phyloP scores from a whole-genome alignment of 768 basidiomycete genomes.

The Serendipita vermifera region DNA sequence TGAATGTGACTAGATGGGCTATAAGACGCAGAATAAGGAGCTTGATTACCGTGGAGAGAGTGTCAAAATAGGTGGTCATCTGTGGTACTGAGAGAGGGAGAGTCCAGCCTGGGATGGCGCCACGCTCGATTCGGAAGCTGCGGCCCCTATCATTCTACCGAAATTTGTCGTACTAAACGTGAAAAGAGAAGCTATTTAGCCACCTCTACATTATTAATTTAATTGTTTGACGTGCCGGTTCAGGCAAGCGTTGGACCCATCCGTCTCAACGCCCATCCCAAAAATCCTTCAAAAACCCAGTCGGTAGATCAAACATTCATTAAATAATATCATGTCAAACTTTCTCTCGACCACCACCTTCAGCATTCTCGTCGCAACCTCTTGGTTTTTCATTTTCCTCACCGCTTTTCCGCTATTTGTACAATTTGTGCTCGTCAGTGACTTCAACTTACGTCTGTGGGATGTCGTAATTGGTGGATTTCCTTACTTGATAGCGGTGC shows the following conservation, averaged over 20 bases:
- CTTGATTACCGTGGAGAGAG: constrained; percentile 17
- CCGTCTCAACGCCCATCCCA: background rate
- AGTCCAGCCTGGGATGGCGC: too few relatives aligned
- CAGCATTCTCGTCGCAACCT: background rate
- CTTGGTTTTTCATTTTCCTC: background rate
- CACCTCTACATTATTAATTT: too few relatives aligned
- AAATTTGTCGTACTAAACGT: too few relatives aligned
- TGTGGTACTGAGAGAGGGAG: too few relatives aligned
- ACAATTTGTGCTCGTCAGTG: background rate
- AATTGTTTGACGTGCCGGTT: too few relatives aligned
- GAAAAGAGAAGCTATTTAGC: too few relatives aligned
- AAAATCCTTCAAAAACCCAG: too few relatives aligned
- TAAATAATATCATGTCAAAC: background rate
- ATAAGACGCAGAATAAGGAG: too few relatives aligned
- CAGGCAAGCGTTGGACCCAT: background rate
- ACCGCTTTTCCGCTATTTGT: constrained; percentile 1
- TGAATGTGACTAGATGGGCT: too few relatives aligned
- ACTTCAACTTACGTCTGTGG: background rate
- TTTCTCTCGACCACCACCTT: background rate
- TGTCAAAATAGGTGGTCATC: constrained; percentile 21
- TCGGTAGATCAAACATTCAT: background rate
- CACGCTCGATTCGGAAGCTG: too few relatives aligned
- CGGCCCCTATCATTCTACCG: too few relatives aligned
- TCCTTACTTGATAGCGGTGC: background rate
- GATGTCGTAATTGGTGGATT: constrained; percentile 5